Percentiles rank a stretch among this genome's conserved stretches.
Conservation (phyloP, 768 basidiomycete genomes). For the Fibroporia radiculosa region DNA sequence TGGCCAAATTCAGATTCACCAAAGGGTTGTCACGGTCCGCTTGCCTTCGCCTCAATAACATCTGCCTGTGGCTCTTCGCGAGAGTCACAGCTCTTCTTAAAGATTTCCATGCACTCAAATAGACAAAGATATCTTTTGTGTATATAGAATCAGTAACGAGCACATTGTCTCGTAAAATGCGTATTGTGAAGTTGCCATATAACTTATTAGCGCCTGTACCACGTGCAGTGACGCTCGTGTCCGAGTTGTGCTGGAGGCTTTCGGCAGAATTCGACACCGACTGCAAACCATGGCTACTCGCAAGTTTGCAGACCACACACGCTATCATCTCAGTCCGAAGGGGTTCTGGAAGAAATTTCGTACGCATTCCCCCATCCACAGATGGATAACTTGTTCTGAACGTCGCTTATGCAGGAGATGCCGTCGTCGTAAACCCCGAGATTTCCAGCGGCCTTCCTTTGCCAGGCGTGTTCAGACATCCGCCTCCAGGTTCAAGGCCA, state of each 20-base stretch:
- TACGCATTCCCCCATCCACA: slow-evolving; percentile 29
- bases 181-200: too few species aligned
- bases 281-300: slow-evolving; percentile 63
- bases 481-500: slow-evolving; percentile 81
- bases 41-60: slow-evolving; percentile 32
- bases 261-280: too few species aligned
- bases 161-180: too few species aligned
- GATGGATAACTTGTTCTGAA: neutral
- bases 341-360: slow-evolving; percentile 98
- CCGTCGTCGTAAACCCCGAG: slow-evolving; percentile 76
- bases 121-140: neutral
- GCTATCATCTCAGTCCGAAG: slow-evolving; percentile 83
- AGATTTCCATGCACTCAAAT: neutral
- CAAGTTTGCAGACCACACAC: slow-evolving; percentile 79
- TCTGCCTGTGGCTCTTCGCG: slow-evolving; percentile 13
- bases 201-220: too few species aligned
- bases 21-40: too few species aligned
- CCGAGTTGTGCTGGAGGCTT: too few species aligned
- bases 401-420: slow-evolving; percentile 59
- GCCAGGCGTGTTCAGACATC: slow-evolving; percentile 63
- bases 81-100: neutral
- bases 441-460: slow-evolving; percentile 88
- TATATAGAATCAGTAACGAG: neutral
- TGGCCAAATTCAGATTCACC: too few species aligned
- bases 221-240: too few species aligned